phyloP scores from a whole-genome alignment of 1,284 basidiomycete species.

The Anthracocystis setariae region DNA sequence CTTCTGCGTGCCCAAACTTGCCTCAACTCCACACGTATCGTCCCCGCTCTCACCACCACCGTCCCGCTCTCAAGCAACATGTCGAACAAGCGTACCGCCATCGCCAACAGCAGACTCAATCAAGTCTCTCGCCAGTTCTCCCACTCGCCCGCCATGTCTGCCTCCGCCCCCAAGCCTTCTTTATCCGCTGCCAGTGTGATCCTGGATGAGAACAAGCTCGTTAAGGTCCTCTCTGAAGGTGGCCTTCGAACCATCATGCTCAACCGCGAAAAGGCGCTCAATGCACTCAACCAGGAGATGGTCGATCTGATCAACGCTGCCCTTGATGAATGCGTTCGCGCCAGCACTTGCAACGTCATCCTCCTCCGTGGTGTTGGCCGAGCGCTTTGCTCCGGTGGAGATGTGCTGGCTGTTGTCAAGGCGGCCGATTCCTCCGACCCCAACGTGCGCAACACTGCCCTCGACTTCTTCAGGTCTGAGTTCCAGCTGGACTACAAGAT shows the following conservation, averaged over 20 bases:
- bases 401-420: slow-evolving; percentile 76
- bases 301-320: slow-evolving; percentile 77
- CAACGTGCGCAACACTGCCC: slow-evolving; percentile 71
- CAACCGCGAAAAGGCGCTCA: slow-evolving; percentile 84
- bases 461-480: slow-evolving; percentile 91
- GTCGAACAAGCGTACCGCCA: slow-evolving; percentile 23
- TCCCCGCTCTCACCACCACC: not conserved
- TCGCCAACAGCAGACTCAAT: slow-evolving; percentile 33
- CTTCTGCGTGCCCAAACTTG: slow-evolving; percentile 18
- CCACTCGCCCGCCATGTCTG: slow-evolving; percentile 13
- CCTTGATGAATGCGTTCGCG: slow-evolving; percentile 74
- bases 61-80: slow-evolving; percentile 4
- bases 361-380: slow-evolving; percentile 73
- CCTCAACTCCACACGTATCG: not conserved
- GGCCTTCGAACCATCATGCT: slow-evolving; percentile 76
- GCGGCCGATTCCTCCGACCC: slow-evolving; percentile 47
- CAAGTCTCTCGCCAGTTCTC: slow-evolving; percentile 42
- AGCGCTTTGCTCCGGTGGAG: slow-evolving; percentile 94
- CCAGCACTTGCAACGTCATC: slow-evolving; percentile 53
- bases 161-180: slow-evolving; percentile 14
- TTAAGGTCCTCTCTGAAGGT: slow-evolving; percentile 52
- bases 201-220: slow-evolving; percentile 28
- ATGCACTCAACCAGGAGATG: slow-evolving; percentile 87
- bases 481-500: slow-evolving; percentile 90
- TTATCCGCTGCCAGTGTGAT: not conserved